Percentiles rank a stretch among this genome's conserved stretches.
Evolutionary conservation across 495 filamentous ascomycete species (phyloP).

Genomic region (Elaphomyces granulatus): DNA sequence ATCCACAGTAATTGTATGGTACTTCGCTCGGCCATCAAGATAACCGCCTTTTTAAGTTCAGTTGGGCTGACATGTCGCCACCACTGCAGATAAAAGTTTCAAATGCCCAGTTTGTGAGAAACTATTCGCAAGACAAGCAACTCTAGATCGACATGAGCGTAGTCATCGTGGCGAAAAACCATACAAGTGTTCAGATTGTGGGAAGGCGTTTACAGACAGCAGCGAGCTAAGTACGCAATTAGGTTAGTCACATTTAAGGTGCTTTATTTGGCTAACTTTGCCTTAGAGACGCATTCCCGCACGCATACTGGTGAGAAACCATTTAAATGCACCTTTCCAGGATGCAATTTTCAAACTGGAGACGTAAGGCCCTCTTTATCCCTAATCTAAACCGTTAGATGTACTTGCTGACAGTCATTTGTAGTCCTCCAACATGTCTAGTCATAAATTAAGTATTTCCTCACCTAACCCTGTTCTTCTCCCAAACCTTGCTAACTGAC

Average conservation of each 20-base stretch:
- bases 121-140: slow-evolving; percentile 32
- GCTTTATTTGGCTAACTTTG: too few relatives aligned
- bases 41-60: too few relatives aligned
- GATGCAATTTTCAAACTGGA: slow-evolving; percentile 33
- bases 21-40: too few relatives aligned
- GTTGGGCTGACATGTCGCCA: too few relatives aligned
- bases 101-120: slow-evolving; percentile 34
- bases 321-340: slow-evolving; percentile 35
- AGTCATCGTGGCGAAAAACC: slow-evolving; percentile 41
- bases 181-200: slow-evolving; percentile 31
- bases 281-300: slow-evolving; percentile 36
- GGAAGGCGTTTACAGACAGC: slow-evolving; percentile 34
- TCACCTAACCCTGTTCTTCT: background rate
- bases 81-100: slow-evolving; percentile 34
- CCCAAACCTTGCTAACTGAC: slow-evolving; percentile 7
- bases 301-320: slow-evolving; percentile 39
- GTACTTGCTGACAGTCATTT: background rate
- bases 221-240: slow-evolving; percentile 32
- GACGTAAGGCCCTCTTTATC: slow-evolving; percentile 21
- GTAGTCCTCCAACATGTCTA: slow-evolving; percentile 38
- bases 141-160: slow-evolving; percentile 36
- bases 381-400: background rate
- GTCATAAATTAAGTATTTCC: slow-evolving; percentile 29
- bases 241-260: too few relatives aligned
- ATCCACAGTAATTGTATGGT: slow-evolving; percentile 35